Evolutionary conservation across 2,329 filamentous ascomycete genomes (phyloP).

Genomic region (Ascochyta pisi): DNA sequence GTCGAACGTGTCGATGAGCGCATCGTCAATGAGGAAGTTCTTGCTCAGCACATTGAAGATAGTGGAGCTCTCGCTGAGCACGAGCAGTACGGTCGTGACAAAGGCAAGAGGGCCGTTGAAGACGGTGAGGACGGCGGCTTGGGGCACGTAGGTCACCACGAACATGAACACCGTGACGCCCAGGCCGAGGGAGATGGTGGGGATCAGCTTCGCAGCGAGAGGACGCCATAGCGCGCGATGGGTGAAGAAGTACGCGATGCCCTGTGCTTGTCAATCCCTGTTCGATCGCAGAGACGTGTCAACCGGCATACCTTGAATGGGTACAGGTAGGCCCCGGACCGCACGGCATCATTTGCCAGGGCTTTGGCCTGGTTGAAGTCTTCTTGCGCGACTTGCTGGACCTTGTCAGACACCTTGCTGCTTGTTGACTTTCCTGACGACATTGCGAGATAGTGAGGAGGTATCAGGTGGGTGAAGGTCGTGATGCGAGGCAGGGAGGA

Average conservation of each 20-base stretch:
- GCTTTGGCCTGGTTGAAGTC: slow-evolving; percentile 72
- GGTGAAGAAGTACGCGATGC: slow-evolving; percentile 65
- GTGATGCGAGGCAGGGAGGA: slow-evolving; percentile 1
- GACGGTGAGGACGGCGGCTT: slow-evolving; percentile 81
- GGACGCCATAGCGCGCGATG: slow-evolving; percentile 67
- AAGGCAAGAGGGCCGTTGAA: slow-evolving; percentile 84
- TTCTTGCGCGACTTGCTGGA: slow-evolving; percentile 67
- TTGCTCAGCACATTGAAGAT: slow-evolving; percentile 64
- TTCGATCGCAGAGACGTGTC: not conserved
- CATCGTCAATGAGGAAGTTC: slow-evolving; percentile 80
- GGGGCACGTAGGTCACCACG: slow-evolving; percentile 82
- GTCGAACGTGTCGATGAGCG: slow-evolving; percentile 88
- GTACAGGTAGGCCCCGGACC: slow-evolving; percentile 83
- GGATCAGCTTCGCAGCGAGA: slow-evolving; percentile 62
- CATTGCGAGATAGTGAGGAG: slow-evolving; percentile 17
- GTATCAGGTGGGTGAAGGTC: slow-evolving; percentile 12
- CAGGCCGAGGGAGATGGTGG: slow-evolving; percentile 73
- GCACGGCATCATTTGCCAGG: slow-evolving; percentile 72
- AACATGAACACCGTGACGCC: slow-evolving; percentile 84
- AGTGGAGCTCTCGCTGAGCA: slow-evolving; percentile 60
- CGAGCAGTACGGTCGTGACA: slow-evolving; percentile 73
- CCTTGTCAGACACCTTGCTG: slow-evolving; percentile 53
- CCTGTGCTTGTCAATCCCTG: slow-evolving; percentile 49
- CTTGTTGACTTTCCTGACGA: slow-evolving; percentile 17
- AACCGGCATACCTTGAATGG: slow-evolving; percentile 68